Evolutionary conservation across 2,329 filamentous ascomycete species (phyloP).

Genomic region (Claviceps monticola): DNA sequence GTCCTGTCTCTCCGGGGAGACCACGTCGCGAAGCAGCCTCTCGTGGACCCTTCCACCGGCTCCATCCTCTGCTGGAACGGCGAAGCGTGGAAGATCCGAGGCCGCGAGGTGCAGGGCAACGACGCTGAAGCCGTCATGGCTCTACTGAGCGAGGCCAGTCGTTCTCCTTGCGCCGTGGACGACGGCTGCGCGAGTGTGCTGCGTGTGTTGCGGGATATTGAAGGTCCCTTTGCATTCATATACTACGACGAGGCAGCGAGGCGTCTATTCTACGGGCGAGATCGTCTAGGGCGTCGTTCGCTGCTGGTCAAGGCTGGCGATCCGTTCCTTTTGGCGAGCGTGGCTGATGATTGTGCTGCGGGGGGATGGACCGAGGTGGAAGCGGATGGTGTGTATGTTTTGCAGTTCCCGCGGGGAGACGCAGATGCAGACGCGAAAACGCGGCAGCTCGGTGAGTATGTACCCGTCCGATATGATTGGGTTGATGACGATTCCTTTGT

Average conservation of each 20-base stretch:
- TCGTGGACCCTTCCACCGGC: constrained; percentile 39
- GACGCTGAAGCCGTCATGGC: constrained; percentile 61
- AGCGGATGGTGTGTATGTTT: constrained; percentile 64
- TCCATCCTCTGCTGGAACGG: constrained; percentile 92
- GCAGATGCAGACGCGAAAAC: not conserved
- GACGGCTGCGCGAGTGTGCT: constrained; percentile 23
- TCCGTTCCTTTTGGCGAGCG: constrained; percentile 53
- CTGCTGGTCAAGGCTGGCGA: constrained; percentile 46
- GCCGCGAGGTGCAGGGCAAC: constrained; percentile 50
- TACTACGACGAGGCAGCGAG: constrained; percentile 54
- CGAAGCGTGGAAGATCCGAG: constrained; percentile 71
- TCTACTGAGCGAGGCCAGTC: constrained; percentile 35
- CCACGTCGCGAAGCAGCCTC: constrained; percentile 57
- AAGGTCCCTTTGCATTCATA: constrained; percentile 82
- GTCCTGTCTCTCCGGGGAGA: constrained; percentile 82
- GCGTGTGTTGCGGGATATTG: constrained; percentile 43
- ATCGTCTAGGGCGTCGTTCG: constrained; percentile 77
- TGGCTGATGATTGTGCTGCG: constrained; percentile 37
- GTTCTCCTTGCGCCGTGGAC: constrained; percentile 6
- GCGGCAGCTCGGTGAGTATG: constrained; percentile 2
- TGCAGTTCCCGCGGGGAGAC: constrained; percentile 34
- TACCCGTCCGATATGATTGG: constrained; percentile 18
- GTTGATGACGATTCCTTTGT: constrained; percentile 27
- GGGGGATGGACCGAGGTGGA: constrained; percentile 65
- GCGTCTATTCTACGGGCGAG: constrained; percentile 68